These are phyloP conservation scores for Coelastrella sp. DNA, from an alignment of 139 green algal species.

Conservation along the genomic window DNA sequence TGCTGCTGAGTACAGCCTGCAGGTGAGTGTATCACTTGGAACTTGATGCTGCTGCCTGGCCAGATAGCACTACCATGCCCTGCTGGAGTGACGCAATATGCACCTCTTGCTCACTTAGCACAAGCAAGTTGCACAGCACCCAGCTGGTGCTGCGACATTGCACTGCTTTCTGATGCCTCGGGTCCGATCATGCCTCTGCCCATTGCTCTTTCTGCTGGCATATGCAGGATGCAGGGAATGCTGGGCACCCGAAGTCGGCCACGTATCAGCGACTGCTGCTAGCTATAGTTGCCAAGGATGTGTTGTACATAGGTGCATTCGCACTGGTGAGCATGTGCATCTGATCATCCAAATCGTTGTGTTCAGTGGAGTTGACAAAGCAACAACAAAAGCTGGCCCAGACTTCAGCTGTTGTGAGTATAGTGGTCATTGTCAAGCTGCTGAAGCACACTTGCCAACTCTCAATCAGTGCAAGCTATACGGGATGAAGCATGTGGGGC, in stretches of 20 bases:
- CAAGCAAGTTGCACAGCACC: background rate
- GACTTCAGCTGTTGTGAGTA: too few species aligned
- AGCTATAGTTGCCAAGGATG: slow-evolving; percentile 54
- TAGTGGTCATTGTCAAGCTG: too few species aligned
- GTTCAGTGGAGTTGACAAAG: background rate
- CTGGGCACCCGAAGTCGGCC: slow-evolving; percentile 58
- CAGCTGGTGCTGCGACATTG: background rate
- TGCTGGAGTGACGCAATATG: background rate
- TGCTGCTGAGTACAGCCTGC: slow-evolving; percentile 52
- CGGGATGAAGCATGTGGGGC: too few species aligned
- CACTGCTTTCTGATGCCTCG: too few species aligned
- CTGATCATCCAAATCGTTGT: background rate
- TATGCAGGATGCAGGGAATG: slow-evolving; percentile 59
- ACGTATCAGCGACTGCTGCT: slow-evolving; percentile 74
- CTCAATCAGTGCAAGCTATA: too few species aligned
- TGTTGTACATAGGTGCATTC: slow-evolving; percentile 48
- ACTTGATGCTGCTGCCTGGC: background rate
- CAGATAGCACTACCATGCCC: background rate
- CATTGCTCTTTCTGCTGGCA: background rate
- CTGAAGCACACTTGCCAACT: too few species aligned
- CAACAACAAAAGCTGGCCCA: background rate
- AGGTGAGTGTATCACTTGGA: background rate
- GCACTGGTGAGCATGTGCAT: slow-evolving; percentile 5
- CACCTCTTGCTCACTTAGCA: background rate
- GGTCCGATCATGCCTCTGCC: too few species aligned